Percentiles rank a stretch among this genome's conserved stretches.
Evolutionary conservation across 345 rosid genomes (phyloP).

Genomic region (Boechera retrofracta): DNA sequence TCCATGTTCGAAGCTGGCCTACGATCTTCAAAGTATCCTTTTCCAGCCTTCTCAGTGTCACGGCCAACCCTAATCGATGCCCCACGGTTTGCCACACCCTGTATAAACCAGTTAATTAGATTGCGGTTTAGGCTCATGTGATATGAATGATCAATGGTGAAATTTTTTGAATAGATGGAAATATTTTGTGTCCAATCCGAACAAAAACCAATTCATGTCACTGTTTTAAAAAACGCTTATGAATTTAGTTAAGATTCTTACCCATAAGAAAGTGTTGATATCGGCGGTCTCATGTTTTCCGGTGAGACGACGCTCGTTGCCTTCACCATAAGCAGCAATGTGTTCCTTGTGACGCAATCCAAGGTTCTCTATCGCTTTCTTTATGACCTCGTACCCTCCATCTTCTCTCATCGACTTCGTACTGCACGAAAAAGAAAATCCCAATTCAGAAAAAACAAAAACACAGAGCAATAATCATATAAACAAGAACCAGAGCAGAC

Average conservation of each 20-base stretch:
- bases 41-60: conserved; percentile 72
- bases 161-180: not conserved
- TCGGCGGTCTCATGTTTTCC: conserved; percentile 88
- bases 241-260: not conserved
- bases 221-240: not conserved
- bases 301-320: conserved; percentile 78
- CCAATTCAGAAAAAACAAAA: not conserved
- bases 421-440: conserved; percentile 37
- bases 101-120: not conserved
- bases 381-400: conserved; percentile 67
- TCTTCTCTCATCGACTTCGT: conserved; percentile 86
- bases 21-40: conserved; percentile 88
- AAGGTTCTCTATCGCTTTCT: conserved; percentile 78
- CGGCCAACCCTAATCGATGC: conserved; percentile 86
- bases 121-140: not conserved
- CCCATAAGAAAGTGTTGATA: conserved; percentile 60
- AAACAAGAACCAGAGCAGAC: conserved; percentile 1
- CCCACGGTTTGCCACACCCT: conserved; percentile 74
- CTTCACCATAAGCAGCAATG: conserved; percentile 81
- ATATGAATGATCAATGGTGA: not conserved
- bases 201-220: not conserved
- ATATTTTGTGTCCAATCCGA: not conserved
- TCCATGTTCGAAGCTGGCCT: conserved; percentile 96
- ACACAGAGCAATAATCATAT: not conserved
- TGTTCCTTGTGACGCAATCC: conserved; percentile 75